Evolutionary conservation across 768 basidiomycete genomes (phyloP), one percentile per base, ranked within the genome.

Genomic region (Calocera viscosa): DNA sequence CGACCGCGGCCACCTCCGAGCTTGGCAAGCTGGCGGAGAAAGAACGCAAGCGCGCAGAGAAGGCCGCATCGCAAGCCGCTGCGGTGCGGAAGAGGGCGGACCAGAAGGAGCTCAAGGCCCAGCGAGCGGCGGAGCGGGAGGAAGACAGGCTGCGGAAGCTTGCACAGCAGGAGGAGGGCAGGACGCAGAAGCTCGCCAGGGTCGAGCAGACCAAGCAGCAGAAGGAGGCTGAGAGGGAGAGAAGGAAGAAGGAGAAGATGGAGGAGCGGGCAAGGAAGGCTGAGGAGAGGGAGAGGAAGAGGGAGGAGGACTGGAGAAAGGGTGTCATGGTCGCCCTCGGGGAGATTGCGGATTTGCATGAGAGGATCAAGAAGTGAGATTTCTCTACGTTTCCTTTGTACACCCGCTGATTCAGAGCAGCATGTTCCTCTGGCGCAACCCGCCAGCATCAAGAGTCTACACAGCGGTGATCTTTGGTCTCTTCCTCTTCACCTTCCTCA

Each of bases 221-320:
- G 24, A 47, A 47, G 43, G 43, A 47, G 24, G 43, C 43, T 3
- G 43, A 47, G 24, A 47, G 24, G 43, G 43, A 7, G 43, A 5
- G 43, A 5, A 17, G 43, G 24, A 47, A 47, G 24, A 5, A 24
- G 24, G 19, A 8, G 43, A 47, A 47, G 24, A 17, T 47, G 19
- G 43, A 47, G 43, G 43, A 47, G 43, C 5, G 43, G 19, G 8
- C 5, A 19, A 17, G 43, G 43, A 17, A 24, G 19, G 43, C 78
- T 10, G 75, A 86, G 26, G 96, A 98, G 78, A 85, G 82, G 70
- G 96, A 98, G 75, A 82, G 92, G 39, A 86, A 82, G 65, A 93
- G 96, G 64, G 83, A 83, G 35, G 95, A 98, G 72, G 87, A 89
- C 68, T 28, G 82, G 5, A 82, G 82, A 72, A 77, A 79, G 11